Conservation (phyloP, 106 monocot genomes). For the Narthecium ossifragum region DNA sequence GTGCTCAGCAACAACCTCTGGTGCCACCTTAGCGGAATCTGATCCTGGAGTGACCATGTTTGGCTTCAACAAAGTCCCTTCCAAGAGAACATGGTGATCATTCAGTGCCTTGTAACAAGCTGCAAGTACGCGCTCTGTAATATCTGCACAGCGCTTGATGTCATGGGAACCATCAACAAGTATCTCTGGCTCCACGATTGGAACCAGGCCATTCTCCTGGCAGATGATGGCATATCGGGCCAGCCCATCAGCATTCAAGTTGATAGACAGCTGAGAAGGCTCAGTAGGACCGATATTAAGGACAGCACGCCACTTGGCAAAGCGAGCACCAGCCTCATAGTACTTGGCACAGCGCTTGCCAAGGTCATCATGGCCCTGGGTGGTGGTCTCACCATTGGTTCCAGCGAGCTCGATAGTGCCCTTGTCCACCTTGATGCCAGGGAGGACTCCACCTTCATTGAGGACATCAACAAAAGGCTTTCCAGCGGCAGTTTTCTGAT, state of each 20-base stretch:
- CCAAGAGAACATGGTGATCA: conserved; percentile 14
- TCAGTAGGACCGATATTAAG: conserved; percentile 6
- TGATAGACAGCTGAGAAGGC: conserved; percentile 4
- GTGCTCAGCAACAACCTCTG: conserved; percentile 9
- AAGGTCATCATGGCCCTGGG: conserved; percentile 15
- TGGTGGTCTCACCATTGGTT: conserved; percentile 18
- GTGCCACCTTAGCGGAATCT: conserved; percentile 9
- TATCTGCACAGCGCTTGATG: conserved; percentile 6
- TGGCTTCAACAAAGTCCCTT: conserved; percentile 7
- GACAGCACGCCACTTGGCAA: conserved; percentile 16
- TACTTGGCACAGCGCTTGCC: conserved; percentile 12
- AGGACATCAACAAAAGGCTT: conserved; percentile 7
- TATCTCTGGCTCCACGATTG: conserved; percentile 11
- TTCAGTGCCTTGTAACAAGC: conserved; percentile 13
- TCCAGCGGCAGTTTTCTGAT: conserved; percentile 9
- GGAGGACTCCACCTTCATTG: conserved; percentile 10
- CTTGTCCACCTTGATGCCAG: conserved; percentile 15
- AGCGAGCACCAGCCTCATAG: conserved; percentile 13
- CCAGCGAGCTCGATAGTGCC: conserved; percentile 13
- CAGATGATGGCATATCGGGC: conserved; percentile 14
- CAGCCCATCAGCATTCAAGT: conserved; percentile 4
- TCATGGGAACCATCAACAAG: conserved; percentile 13
- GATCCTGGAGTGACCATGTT: conserved; percentile 14
- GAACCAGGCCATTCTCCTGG: conserved; percentile 16
- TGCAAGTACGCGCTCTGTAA: conserved; percentile 11